A percentile compares a stretch with the other conserved stretches of the same genome.
Conservation (phyloP, 1,139 yeast species). For the Hyphopichia wangnamkhiaoensis region DNA sequence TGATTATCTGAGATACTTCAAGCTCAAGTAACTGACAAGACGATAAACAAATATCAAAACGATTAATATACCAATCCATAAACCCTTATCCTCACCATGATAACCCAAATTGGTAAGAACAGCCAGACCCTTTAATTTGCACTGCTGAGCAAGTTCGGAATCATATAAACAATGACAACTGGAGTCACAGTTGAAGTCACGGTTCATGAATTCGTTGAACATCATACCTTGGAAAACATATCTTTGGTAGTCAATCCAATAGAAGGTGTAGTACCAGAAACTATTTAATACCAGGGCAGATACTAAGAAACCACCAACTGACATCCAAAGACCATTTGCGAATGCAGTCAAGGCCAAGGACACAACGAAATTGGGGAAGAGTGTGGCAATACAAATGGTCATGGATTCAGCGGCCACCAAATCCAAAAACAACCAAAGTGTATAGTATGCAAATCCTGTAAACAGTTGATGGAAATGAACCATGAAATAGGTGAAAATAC, state of each 20-base stretch:
- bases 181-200: constrained; percentile 30
- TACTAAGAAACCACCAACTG: constrained; percentile 43
- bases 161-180: constrained; percentile 36
- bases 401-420: constrained; percentile 42
- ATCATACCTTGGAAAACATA: constrained; percentile 46
- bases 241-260: constrained; percentile 42
- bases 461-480: constrained; percentile 28
- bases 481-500: constrained; percentile 36
- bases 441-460: constrained; percentile 30
- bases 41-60: constrained; percentile 27
- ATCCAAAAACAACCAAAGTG: constrained; percentile 40
- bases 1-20: constrained; percentile 6
- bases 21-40: constrained; percentile 15
- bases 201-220: constrained; percentile 35
- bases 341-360: constrained; percentile 42
- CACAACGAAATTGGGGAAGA: constrained; percentile 38
- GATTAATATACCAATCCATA: constrained; percentile 36
- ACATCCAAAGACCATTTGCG: constrained; percentile 46
- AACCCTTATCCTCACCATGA: constrained; percentile 21
- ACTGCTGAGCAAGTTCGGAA: constrained; percentile 26
- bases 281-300: constrained; percentile 30
- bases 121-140: constrained; percentile 32
- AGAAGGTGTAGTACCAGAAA: constrained; percentile 42
- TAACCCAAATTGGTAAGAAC: constrained; percentile 32
- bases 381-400: constrained; percentile 34